A percentile compares a stretch with the other conserved stretches of the same genome.
Evolutionary conservation across 805 yeast species (phyloP).

Genomic region (Suhomyces prunicola): DNA sequence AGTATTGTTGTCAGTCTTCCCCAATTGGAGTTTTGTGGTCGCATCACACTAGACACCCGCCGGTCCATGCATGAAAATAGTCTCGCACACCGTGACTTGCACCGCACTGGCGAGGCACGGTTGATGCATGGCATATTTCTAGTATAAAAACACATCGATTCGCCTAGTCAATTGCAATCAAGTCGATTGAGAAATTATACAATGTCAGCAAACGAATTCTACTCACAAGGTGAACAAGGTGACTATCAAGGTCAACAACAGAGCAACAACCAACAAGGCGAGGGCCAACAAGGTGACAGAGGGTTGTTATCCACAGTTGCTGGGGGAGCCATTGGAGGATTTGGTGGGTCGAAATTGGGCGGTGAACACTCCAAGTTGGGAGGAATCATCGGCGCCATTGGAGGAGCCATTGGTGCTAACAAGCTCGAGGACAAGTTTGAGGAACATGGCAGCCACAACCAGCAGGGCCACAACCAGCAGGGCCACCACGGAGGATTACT

Average conservation of each 20-base stretch:
- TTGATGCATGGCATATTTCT: background rate
- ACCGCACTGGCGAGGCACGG: background rate
- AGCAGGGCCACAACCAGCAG: conserved; percentile 1
- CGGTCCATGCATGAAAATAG: background rate
- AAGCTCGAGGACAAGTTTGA: conserved; percentile 23
- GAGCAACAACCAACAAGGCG: conserved; percentile 7
- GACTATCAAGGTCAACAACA: conserved; percentile 11
- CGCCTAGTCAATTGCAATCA: background rate
- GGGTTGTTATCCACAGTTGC: conserved; percentile 25
- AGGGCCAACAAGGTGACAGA: conserved; percentile 23
- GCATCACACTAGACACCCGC: background rate
- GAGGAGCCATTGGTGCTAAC: conserved; percentile 29
- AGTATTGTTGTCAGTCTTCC: background rate
- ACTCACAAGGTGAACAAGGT: conserved; percentile 24
- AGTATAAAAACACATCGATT: background rate
- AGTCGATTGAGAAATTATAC: background rate
- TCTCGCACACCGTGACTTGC: background rate
- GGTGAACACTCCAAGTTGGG: conserved; percentile 27
- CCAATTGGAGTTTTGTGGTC: background rate
- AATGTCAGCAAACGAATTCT: conserved; percentile 29
- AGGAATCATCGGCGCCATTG: conserved; percentile 27
- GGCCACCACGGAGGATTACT: conserved; percentile 8
- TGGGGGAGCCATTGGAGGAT: conserved; percentile 32
- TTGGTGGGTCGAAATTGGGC: conserved; percentile 24
- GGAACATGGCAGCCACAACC: conserved; percentile 7